Evolutionary conservation across 2,329 filamentous ascomycete genomes (phyloP).

Genomic region (Paradendryphiella salina): DNA sequence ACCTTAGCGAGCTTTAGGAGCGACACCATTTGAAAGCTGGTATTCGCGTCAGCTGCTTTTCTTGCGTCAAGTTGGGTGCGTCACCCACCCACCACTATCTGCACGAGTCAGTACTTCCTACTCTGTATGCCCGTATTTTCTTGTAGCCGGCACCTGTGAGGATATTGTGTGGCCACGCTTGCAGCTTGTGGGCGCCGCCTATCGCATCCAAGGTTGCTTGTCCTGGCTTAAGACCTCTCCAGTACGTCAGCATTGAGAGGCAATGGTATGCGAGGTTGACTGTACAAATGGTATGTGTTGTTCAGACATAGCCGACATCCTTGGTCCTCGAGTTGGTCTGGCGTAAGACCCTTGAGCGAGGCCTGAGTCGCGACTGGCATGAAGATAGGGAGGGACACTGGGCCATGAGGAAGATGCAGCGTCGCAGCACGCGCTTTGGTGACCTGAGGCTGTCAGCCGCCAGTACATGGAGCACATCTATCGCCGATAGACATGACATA

Average conservation of each 20-base stretch:
- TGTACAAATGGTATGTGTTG: constrained; percentile 88
- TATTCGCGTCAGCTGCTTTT: constrained; percentile 32
- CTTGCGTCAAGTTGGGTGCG: constrained; percentile 19
- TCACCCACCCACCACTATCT: constrained; percentile 54
- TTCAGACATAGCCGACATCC: constrained; percentile 91
- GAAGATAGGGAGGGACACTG: constrained; percentile 88
- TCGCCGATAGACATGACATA: constrained; percentile 10
- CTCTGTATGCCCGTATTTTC: background rate
- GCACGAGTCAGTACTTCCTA: constrained; percentile 31
- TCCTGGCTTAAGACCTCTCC: constrained; percentile 81
- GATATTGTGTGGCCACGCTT: constrained; percentile 95
- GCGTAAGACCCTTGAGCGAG: constrained; percentile 90
- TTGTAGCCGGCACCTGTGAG: constrained; percentile 63
- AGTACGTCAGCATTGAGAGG: constrained; percentile 22
- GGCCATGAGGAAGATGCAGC: constrained; percentile 86
- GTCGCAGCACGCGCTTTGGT: constrained; percentile 91
- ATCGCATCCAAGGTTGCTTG: constrained; percentile 84
- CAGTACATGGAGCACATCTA: background rate
- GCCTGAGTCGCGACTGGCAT: constrained; percentile 99
- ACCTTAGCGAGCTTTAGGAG: constrained; percentile 89
- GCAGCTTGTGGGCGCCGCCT: constrained; percentile 90
- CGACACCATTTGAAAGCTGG: constrained; percentile 97
- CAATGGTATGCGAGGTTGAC: background rate
- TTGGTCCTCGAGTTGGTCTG: constrained; percentile 86
- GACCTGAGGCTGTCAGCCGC: constrained; percentile 61